Evolutionary conservation across 441 rosid genomes (phyloP).

Genomic region (Eruca vesicaria): DNA sequence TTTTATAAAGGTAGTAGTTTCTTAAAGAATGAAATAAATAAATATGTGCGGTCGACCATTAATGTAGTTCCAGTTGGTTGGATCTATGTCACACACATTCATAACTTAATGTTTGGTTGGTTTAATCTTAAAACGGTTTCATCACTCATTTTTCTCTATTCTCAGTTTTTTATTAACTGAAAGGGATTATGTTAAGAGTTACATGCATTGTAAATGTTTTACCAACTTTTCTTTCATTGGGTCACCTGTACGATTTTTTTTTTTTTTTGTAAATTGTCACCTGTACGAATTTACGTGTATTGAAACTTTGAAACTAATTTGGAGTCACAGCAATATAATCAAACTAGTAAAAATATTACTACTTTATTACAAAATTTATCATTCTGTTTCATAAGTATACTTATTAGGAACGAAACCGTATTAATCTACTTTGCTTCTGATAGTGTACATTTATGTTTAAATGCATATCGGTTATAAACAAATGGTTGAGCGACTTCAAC

Average conservation of each 20-base stretch:
- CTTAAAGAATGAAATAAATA: constrained; percentile 12
- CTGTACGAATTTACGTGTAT: no score
- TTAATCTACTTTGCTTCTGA: not conserved
- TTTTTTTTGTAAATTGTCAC: no score
- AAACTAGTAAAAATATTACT: not conserved
- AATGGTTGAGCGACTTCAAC: not conserved
- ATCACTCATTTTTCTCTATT: not conserved
- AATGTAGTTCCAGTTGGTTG: constrained; percentile 20
- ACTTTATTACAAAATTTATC: not conserved
- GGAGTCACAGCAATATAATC: not conserved
- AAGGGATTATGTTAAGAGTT: not conserved
- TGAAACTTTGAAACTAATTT: not conserved
- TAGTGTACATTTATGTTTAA: not conserved
- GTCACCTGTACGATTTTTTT: no score
- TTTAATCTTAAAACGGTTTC: not conserved
- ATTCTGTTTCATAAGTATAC: not conserved
- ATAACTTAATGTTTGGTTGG: not conserved
- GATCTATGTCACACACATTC: constrained; percentile 15
- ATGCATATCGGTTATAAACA: not conserved
- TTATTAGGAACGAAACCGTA: not conserved
- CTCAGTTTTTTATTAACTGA: not conserved
- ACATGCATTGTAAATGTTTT: not conserved
- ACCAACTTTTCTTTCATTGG: no score
- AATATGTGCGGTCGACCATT: constrained; percentile 17
- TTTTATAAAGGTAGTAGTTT: constrained; percentile 1